A percentile compares a stretch with the other conserved stretches of the same genome.
Evolutionary conservation across 306 rosid genomes (phyloP).

Genomic region (Mimosa bimucronata): DNA sequence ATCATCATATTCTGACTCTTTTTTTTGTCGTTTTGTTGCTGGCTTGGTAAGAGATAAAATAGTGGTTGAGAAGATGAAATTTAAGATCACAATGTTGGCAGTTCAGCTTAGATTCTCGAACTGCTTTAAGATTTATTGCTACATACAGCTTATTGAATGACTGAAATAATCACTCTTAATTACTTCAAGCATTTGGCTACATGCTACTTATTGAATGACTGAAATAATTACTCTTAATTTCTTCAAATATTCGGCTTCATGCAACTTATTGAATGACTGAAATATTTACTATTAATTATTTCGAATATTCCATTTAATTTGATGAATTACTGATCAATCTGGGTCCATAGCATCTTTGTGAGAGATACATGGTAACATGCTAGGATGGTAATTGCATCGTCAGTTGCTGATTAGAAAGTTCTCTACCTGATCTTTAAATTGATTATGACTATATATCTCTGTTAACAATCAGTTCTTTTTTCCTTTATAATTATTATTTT

Average conservation of each 20-base stretch:
- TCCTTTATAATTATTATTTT: slow-evolving; percentile 20
- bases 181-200: slow-evolving; percentile 22
- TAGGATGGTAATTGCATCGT: slow-evolving; percentile 27
- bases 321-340: slow-evolving; percentile 27
- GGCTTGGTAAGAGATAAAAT: slow-evolving; percentile 4
- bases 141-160: slow-evolving; percentile 28
- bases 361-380: background rate
- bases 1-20: slow-evolving; percentile 3
- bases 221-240: slow-evolving; percentile 9
- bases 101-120: slow-evolving; percentile 1
- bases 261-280: slow-evolving; percentile 28
- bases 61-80: slow-evolving; percentile 10
- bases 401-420: slow-evolving; percentile 9
- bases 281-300: slow-evolving; percentile 1
- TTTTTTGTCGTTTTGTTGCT: slow-evolving; percentile 2
- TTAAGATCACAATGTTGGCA: slow-evolving; percentile 12
- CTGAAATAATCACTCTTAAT: slow-evolving; percentile 5
- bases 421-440: slow-evolving; percentile 18
- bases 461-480: slow-evolving; percentile 11
- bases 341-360: slow-evolving; percentile 1
- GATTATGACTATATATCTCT: slow-evolving; percentile 13
- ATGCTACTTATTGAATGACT: slow-evolving; percentile 31
- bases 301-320: slow-evolving; percentile 17
- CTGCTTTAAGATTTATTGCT: slow-evolving; percentile 29
- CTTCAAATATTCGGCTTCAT: background rate